phyloP scores from a whole-genome alignment of 768 basidiomycete genomes.

The Rhodotorula kratochvilovae region DNA sequence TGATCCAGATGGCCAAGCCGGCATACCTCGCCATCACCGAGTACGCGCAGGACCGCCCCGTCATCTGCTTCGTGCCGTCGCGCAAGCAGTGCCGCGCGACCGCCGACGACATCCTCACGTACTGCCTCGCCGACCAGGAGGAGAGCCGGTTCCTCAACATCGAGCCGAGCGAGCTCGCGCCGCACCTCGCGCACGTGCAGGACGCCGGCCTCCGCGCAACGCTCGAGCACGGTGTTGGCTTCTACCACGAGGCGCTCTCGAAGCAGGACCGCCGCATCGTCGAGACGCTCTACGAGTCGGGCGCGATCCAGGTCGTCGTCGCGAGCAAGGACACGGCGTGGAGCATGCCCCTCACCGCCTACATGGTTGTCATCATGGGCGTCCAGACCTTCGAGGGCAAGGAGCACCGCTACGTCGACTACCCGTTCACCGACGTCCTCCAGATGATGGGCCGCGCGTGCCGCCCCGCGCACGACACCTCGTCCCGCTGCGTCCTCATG shows the following conservation, averaged over 20 bases:
- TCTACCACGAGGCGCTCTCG: conserved; percentile 87
- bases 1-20: conserved; percentile 99
- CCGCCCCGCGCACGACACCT: conserved; percentile 77
- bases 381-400: conserved; percentile 94
- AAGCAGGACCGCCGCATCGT: conserved; percentile 92
- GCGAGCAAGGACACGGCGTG: conserved; percentile 97
- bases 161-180: conserved; percentile 71
- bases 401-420: conserved; percentile 96
- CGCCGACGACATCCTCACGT: conserved; percentile 81
- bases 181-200: conserved; percentile 76
- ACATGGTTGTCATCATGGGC: conserved; percentile 99
- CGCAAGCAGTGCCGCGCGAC: conserved; percentile 90
- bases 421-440: conserved; percentile 94
- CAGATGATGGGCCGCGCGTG: conserved; percentile 99
- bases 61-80: conserved; percentile 87
- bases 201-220: conserved; percentile 73
- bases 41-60: conserved; percentile 75
- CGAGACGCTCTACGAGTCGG: conserved; percentile 82
- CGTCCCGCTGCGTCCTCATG: conserved; percentile 92
- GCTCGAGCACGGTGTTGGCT: conserved; percentile 83
- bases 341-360: conserved; percentile 86
- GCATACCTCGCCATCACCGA: conserved; percentile 89
- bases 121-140: conserved; percentile 81
- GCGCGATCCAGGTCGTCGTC: conserved; percentile 89
- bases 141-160: conserved; percentile 84